Percentiles rank a stretch among this genome's conserved stretches.
phyloP scores from a whole-genome alignment of 228 moss, liverwort and hornwort species.

The Sphagnum magellanicum region DNA sequence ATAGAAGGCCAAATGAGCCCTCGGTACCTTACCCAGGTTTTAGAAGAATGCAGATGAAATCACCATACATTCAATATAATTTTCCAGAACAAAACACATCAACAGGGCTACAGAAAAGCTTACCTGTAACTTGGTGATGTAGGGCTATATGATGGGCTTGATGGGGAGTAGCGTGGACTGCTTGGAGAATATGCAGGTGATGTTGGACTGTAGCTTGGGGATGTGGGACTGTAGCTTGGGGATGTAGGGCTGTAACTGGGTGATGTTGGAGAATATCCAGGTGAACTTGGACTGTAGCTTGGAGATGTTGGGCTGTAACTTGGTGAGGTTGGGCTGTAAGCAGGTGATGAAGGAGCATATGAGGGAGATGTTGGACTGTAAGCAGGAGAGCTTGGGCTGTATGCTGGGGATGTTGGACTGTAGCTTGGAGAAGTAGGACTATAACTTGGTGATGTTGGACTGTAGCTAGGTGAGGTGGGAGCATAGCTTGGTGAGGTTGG shows the following conservation, averaged over 20 bases:
- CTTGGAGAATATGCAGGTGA: constrained; percentile 91
- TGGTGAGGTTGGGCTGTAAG: constrained; percentile 87
- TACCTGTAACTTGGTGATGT: constrained; percentile 94
- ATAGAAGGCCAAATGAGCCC: no score
- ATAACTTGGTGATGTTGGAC: constrained; percentile 35
- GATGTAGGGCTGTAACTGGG: constrained; percentile 89
- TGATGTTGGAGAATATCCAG: constrained; percentile 83
- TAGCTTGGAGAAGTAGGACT: constrained; percentile 75
- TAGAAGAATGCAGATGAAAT: no score
- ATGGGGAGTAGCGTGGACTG: constrained; percentile 92
- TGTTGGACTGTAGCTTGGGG: constrained; percentile 86
- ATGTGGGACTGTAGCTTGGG: constrained; percentile 85
- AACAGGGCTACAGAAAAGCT: background rate
- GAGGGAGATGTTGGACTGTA: constrained; percentile 86
- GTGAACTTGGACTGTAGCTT: constrained; percentile 86
- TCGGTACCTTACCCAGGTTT: no score
- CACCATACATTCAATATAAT: no score
- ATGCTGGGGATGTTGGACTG: constrained; percentile 86
- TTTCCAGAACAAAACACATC: no score
- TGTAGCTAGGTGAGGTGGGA: constrained; percentile 33
- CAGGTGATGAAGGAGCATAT: constrained; percentile 74
- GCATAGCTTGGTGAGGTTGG: constrained; percentile 69
- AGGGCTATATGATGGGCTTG: constrained; percentile 87
- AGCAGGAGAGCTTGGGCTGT: constrained; percentile 85
- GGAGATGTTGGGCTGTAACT: constrained; percentile 91